Evolutionary conservation across 2,329 filamentous ascomycete genomes (phyloP).

Genomic region (Penicillium hordei): DNA sequence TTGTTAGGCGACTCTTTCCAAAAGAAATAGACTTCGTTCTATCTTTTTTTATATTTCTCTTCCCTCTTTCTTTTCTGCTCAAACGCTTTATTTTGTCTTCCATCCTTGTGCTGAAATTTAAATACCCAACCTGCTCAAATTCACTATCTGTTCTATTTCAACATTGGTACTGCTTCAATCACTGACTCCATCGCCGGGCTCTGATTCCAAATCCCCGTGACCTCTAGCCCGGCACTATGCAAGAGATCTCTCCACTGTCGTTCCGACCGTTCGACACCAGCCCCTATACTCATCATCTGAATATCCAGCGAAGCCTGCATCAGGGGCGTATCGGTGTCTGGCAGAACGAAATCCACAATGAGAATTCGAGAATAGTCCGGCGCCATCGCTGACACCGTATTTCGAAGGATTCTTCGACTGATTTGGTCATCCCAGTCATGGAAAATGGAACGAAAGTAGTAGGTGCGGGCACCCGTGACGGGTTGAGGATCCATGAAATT

Average conservation of each 20-base stretch:
- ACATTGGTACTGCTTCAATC: constrained; percentile 29
- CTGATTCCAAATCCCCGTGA: constrained; percentile 30
- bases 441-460: constrained; percentile 41
- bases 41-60: neutral
- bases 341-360: constrained; percentile 39
- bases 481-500: constrained; percentile 37
- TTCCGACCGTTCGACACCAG: constrained; percentile 36
- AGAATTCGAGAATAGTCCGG: constrained; percentile 33
- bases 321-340: constrained; percentile 30
- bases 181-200: constrained; percentile 31
- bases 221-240: constrained; percentile 29
- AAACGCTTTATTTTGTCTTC: neutral
- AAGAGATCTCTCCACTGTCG: constrained; percentile 35
- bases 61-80: neutral
- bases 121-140: neutral
- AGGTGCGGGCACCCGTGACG: constrained; percentile 34
- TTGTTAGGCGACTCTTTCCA: neutral
- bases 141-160: neutral
- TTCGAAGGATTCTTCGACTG: constrained; percentile 34
- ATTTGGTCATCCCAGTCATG: constrained; percentile 41
- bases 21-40: neutral
- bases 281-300: constrained; percentile 41
- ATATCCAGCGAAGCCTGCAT: constrained; percentile 36
- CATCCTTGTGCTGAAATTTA: too few relatives aligned
- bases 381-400: constrained; percentile 35